Evolutionary conservation across 106 monocot genomes (phyloP).

Genomic region (Dioscorea alata): DNA sequence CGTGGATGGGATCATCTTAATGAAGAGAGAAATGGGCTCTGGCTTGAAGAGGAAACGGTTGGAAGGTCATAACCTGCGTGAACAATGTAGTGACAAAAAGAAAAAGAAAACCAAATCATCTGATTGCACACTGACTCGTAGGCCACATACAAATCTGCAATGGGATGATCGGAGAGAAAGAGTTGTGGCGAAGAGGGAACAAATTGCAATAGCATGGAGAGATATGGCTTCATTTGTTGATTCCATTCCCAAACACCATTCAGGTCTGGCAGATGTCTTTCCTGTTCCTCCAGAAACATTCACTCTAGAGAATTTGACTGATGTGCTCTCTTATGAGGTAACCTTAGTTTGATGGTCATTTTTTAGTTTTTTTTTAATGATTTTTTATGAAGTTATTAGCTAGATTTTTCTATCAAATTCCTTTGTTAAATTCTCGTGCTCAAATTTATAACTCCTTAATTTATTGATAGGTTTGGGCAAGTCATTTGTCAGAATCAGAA

Average conservation of each 20-base stretch:
- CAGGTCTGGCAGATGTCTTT: constrained; percentile 55
- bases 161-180: constrained; percentile 38
- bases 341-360: neutral
- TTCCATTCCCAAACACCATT: constrained; percentile 9
- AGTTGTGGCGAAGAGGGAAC: constrained; percentile 44
- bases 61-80: constrained; percentile 25
- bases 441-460: too few relatives aligned
- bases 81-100: constrained; percentile 41
- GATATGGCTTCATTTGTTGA: constrained; percentile 55
- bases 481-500: constrained; percentile 51
- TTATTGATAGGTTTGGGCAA: constrained; percentile 42
- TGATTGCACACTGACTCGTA: constrained; percentile 38
- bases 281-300: constrained; percentile 47
- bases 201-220: constrained; percentile 50
- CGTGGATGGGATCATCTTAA: neutral
- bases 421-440: neutral
- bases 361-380: neutral
- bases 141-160: constrained; percentile 40
- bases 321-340: constrained; percentile 70
- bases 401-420: neutral
- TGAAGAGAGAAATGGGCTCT: constrained; percentile 50
- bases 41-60: constrained; percentile 52
- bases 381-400: neutral
- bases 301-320: constrained; percentile 34
- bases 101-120: constrained; percentile 46